These are phyloP conservation scores for Bretschneidera sinensis DNA, from an alignment of 345 rosid genomes.

Conservation along the genomic window DNA sequence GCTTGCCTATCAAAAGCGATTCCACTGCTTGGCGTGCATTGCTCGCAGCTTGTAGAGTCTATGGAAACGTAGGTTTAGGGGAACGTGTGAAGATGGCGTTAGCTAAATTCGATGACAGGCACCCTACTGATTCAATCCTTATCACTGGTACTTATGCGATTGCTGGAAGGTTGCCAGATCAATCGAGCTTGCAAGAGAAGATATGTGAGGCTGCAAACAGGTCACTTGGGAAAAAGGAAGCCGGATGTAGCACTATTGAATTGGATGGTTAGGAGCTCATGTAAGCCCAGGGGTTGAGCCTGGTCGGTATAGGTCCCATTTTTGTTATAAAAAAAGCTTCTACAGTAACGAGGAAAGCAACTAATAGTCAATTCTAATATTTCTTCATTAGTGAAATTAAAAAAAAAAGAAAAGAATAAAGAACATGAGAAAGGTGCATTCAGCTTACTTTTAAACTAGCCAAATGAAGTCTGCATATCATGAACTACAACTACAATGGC, in stretches of 20 bases:
- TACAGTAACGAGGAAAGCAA: background rate
- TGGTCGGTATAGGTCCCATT: too few species aligned
- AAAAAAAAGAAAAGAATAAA: too few species aligned
- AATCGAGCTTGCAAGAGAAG: slow-evolving; percentile 14
- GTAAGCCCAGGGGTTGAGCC: too few species aligned
- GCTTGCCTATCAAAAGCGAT: slow-evolving; percentile 42
- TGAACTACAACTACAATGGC: too few species aligned
- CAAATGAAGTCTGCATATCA: too few species aligned
- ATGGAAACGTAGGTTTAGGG: slow-evolving; percentile 48
- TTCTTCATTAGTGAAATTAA: too few species aligned
- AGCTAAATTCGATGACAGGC: slow-evolving; percentile 35
- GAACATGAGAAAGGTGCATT: too few species aligned
- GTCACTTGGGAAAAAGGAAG: slow-evolving; percentile 24
- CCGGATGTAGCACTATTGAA: slow-evolving; percentile 51
- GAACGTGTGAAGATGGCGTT: slow-evolving; percentile 34
- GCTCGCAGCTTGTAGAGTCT: slow-evolving; percentile 62
- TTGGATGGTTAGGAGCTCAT: slow-evolving; percentile 17
- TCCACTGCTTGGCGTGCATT: slow-evolving; percentile 61
- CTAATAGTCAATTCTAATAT: background rate
- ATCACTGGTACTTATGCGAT: slow-evolving; percentile 42
- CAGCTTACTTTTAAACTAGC: too few species aligned
- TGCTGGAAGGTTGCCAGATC: slow-evolving; percentile 44
- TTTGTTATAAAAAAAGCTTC: too few species aligned
- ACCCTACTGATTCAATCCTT: slow-evolving; percentile 54
- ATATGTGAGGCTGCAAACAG: background rate